phyloP scores from a whole-genome alignment of 176 grass and related monocot genomes.

The Eremochloa ophiuroides region DNA sequence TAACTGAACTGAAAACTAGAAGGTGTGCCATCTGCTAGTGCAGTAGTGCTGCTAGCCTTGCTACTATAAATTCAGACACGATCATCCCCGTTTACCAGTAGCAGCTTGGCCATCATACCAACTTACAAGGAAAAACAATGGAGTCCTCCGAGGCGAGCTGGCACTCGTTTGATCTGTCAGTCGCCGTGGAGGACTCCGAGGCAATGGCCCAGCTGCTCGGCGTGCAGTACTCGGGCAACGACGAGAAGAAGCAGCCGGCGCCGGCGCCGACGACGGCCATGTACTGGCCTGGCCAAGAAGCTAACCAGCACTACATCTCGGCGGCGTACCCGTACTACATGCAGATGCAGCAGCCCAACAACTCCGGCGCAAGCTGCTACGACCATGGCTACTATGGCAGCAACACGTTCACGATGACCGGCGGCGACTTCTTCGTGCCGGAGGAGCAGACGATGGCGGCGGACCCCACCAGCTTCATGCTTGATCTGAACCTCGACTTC shows the following conservation, averaged over 20 bases:
- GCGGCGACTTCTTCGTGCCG: conserved; percentile 34
- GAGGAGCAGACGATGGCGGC: conserved; percentile 33
- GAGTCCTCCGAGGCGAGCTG: conserved; percentile 53
- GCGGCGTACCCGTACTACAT: conserved; percentile 40
- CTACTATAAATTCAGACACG: conserved; percentile 29
- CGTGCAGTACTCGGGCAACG: conserved; percentile 42
- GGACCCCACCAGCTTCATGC: conserved; percentile 44
- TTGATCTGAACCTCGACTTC: conserved; percentile 49
- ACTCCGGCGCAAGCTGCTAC: conserved; percentile 27
- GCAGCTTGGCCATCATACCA: conserved; percentile 5
- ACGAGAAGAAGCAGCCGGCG: conserved; percentile 29
- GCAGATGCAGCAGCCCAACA: conserved; percentile 33
- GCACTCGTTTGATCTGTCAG: conserved; percentile 62
- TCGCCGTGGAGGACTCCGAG: conserved; percentile 65
- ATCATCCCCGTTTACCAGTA: not conserved
- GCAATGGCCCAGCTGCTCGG: conserved; percentile 72
- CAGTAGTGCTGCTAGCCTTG: not conserved
- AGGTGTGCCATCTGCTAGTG: not conserved
- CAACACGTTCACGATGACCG: conserved; percentile 26
- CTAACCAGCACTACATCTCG: conserved; percentile 45
- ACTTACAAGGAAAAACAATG: not conserved
- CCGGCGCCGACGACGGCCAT: conserved; percentile 23
- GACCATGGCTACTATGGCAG: conserved; percentile 40
- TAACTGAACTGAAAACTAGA: conserved; percentile 21
- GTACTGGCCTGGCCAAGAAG: conserved; percentile 57